Conservation (phyloP, 192 early-diverging fungal species). For the Obelidium mucronatum region DNA sequence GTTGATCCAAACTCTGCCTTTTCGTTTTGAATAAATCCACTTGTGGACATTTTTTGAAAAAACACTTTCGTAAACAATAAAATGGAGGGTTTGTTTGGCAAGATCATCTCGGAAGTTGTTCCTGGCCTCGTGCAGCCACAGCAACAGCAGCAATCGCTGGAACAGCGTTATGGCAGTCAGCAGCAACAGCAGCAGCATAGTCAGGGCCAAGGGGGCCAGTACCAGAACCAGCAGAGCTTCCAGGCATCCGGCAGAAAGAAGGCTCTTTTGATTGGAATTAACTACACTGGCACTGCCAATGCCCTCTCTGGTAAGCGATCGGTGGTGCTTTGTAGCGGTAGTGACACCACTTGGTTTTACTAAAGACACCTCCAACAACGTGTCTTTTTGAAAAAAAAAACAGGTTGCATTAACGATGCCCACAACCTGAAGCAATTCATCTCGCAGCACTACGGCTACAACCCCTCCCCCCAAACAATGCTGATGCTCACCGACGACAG, state of each 20-base stretch:
- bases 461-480: no score
- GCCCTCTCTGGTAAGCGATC: constrained; percentile 9
- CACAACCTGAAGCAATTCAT: constrained; percentile 33
- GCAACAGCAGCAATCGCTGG: neutral
- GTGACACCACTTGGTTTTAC: constrained; percentile 40
- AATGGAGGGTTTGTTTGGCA: no score
- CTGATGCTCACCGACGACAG: no score
- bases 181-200: neutral
- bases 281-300: constrained; percentile 34
- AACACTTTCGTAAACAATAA: no score
- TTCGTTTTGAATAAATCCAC: no score
- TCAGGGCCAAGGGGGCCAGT: neutral
- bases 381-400: no score
- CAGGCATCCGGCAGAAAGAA: neutral
- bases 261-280: no score
- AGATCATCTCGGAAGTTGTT: no score
- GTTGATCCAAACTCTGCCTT: constrained; percentile 64
- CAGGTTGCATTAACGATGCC: constrained; percentile 45
- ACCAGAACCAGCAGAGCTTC: neutral
- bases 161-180: no score
- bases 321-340: constrained; percentile 18
- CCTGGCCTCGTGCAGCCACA: neutral
- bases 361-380: no score
- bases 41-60: no score
- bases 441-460: constrained; percentile 37